These are phyloP conservation scores for Globisporangium nunn DNA, from an alignment of 352 stramenopile genomes.

Conservation along the genomic window DNA sequence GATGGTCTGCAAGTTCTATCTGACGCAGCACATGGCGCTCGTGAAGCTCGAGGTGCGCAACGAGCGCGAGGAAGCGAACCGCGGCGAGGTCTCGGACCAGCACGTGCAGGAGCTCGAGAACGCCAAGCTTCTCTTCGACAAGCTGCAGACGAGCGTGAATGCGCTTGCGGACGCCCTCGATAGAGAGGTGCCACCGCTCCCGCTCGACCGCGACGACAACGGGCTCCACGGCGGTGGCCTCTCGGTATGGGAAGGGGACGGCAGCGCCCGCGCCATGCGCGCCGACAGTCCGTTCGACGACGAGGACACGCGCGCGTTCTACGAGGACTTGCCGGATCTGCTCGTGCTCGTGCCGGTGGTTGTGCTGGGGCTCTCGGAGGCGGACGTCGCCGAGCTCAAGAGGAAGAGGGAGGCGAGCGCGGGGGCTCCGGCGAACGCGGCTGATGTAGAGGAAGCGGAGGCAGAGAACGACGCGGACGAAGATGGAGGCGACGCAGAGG, in stretches of 20 bases:
- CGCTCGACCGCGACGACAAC: slow-evolving; percentile 56
- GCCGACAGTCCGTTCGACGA: slow-evolving; percentile 92
- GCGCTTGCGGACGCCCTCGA: slow-evolving; percentile 74
- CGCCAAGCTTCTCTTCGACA: slow-evolving; percentile 77
- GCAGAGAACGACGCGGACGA: slow-evolving; percentile 35
- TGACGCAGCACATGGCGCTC: slow-evolving; percentile 86
- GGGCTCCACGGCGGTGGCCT: slow-evolving; percentile 35
- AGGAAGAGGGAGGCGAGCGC: slow-evolving; percentile 64
- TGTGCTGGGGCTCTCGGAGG: slow-evolving; percentile 88
- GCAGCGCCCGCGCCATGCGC: slow-evolving; percentile 52
- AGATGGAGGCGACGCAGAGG: slow-evolving; percentile 34
- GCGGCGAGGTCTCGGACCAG: slow-evolving; percentile 63
- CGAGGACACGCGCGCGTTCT: slow-evolving; percentile 94
- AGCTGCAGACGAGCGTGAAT: slow-evolving; percentile 80
- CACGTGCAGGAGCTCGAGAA: slow-evolving; percentile 70
- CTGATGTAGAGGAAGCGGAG: slow-evolving; percentile 17
- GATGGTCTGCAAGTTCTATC: slow-evolving; percentile 84
- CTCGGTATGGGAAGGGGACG: slow-evolving; percentile 67
- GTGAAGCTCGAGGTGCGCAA: slow-evolving; percentile 91
- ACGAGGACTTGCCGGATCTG: slow-evolving; percentile 95
- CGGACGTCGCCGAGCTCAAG: slow-evolving; percentile 78
- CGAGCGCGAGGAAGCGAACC: slow-evolving; percentile 87
- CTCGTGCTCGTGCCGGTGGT: slow-evolving; percentile 92
- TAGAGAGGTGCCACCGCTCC: slow-evolving; percentile 60
- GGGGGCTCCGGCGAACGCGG: slow-evolving; percentile 4